Percentiles rank a stretch among this genome's conserved stretches.
phyloP scores from a whole-genome alignment of 2,329 filamentous ascomycete species.

The Diplodia corticola region DNA sequence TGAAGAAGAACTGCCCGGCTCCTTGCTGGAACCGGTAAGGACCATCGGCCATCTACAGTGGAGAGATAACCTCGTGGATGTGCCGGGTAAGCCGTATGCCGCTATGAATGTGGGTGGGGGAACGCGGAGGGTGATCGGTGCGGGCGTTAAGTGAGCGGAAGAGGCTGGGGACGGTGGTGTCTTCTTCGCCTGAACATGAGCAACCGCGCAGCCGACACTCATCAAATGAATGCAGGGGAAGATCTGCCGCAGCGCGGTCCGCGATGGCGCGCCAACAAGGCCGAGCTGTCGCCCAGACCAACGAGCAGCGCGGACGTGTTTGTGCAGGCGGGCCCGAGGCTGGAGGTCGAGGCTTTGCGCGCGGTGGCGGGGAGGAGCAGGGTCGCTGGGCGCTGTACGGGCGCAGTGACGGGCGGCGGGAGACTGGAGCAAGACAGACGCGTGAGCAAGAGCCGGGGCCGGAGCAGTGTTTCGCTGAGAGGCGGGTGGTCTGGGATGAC shows the following conservation, averaged over 20 bases:
- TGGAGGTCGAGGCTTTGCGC: constrained; percentile 2
- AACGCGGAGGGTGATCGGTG: constrained; percentile 29
- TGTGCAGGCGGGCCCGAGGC: constrained; percentile 10
- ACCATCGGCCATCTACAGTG: constrained; percentile 68
- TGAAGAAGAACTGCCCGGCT: constrained; percentile 61
- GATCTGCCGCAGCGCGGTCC: constrained; percentile 14
- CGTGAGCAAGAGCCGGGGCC: constrained; percentile 16
- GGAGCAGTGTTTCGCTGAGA: constrained; percentile 14
- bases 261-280: constrained; percentile 11
- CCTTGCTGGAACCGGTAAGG: constrained; percentile 62
- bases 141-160: constrained; percentile 43
- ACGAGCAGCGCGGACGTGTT: constrained; percentile 7
- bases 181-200: constrained; percentile 53
- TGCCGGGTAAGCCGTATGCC: constrained; percentile 10
- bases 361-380: not conserved
- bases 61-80: constrained; percentile 23
- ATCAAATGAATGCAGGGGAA: constrained; percentile 22
- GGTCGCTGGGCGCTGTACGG: not conserved
- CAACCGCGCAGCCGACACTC: constrained; percentile 23
- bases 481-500: constrained; percentile 21
- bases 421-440: constrained; percentile 7
- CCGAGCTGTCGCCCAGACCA: constrained; percentile 10
- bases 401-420: not conserved
- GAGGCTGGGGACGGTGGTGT: constrained; percentile 45
- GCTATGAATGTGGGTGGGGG: constrained; percentile 22